Evolutionary conservation across 2,329 filamentous ascomycete genomes (phyloP).

Genomic region (Botryotinia globosa): DNA sequence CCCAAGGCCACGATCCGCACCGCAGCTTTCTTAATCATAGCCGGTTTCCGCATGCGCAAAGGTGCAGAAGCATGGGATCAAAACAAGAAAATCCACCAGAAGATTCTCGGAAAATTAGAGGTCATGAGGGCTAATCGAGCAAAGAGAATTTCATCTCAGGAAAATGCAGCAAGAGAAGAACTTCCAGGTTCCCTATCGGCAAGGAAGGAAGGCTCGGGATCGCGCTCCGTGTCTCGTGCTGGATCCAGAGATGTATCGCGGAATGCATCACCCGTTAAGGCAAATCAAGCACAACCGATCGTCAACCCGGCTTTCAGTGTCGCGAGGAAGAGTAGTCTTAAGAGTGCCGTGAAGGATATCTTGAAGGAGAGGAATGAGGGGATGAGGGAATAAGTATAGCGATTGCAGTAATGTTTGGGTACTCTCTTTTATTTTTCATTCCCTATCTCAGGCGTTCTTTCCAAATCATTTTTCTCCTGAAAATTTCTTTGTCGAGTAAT

Average conservation of each 20-base stretch:
- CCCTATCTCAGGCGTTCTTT: background rate
- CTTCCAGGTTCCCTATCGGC: background rate
- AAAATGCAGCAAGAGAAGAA: slow-evolving; percentile 5
- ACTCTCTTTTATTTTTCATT: background rate
- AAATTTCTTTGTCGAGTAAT: background rate
- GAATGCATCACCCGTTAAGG: slow-evolving; percentile 8
- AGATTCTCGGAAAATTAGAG: slow-evolving; percentile 33
- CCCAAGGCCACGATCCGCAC: slow-evolving; percentile 42
- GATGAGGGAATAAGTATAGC: background rate
- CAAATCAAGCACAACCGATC: slow-evolving; percentile 9
- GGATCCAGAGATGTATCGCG: slow-evolving; percentile 8
- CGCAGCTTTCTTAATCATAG: slow-evolving; percentile 49
- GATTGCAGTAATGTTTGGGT: background rate
- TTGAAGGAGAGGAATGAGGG: slow-evolving; percentile 7
- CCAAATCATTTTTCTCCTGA: background rate
- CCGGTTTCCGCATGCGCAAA: slow-evolving; percentile 50
- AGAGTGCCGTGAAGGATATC: slow-evolving; percentile 11
- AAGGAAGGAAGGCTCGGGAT: background rate
- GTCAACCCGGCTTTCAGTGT: slow-evolving; percentile 1
- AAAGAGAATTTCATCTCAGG: background rate
- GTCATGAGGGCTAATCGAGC: slow-evolving; percentile 26
- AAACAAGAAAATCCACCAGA: slow-evolving; percentile 46
- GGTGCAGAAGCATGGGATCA: slow-evolving; percentile 49
- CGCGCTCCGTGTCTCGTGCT: background rate
- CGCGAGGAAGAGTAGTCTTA: slow-evolving; percentile 4